phyloP scores from a whole-genome alignment of 306 rosid species.

The Trifolium subterraneum region DNA sequence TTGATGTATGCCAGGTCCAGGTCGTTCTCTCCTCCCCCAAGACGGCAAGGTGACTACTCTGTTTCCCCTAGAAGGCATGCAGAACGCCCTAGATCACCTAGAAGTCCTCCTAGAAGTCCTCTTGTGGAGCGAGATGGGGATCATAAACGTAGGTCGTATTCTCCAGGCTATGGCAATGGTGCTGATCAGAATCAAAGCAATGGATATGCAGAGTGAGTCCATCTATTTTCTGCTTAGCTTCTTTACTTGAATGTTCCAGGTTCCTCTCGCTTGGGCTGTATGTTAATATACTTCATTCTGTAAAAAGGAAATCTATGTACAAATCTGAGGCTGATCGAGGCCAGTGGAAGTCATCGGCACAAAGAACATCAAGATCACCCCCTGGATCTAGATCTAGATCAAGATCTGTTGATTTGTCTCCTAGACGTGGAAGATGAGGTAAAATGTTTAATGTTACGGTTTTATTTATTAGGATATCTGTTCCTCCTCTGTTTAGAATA shows the following conservation, averaged over 20 bases:
- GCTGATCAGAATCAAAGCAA: conserved; percentile 58
- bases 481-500: conserved; percentile 14
- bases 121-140: conserved; percentile 68
- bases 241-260: neutral
- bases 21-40: conserved; percentile 91
- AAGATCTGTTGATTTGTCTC: conserved; percentile 74
- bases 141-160: conserved; percentile 70
- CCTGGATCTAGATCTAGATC: conserved; percentile 84
- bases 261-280: neutral
- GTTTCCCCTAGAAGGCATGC: conserved; percentile 76
- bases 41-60: conserved; percentile 75
- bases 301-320: conserved; percentile 68
- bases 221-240: conserved; percentile 4
- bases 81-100: conserved; percentile 79
- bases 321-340: conserved; percentile 63
- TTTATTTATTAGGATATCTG: neutral
- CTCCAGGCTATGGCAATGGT: conserved; percentile 74
- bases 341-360: conserved; percentile 67
- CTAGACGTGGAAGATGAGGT: conserved; percentile 72
- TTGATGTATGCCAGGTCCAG: conserved; percentile 70
- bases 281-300: conserved; percentile 20
- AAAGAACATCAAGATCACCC: conserved; percentile 79
- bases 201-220: conserved; percentile 69
- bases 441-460: conserved; percentile 2
- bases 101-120: conserved; percentile 82